A percentile compares a stretch with the other conserved stretches of the same genome.
Evolutionary conservation across 441 rosid genomes (phyloP).

Genomic region (Corymbia citriodora): DNA sequence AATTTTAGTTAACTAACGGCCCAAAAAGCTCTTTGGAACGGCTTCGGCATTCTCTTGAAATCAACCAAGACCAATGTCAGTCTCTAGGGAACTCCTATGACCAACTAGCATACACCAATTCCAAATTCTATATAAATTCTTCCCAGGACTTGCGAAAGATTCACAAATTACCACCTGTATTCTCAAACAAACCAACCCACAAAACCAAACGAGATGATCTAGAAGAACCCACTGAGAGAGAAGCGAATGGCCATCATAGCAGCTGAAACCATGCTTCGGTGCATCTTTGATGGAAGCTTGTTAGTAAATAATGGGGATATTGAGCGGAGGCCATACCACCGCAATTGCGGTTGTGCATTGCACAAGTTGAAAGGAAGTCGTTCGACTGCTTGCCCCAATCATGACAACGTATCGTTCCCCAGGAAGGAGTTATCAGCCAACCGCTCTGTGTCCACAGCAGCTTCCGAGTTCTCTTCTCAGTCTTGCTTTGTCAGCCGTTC

Average conservation of each 20-base stretch:
- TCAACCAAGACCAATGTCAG: background rate
- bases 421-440: background rate
- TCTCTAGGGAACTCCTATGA: background rate
- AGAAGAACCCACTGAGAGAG: background rate
- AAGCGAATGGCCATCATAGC: background rate
- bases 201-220: background rate
- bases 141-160: background rate
- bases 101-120: background rate
- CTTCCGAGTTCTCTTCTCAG: conserved; percentile 9
- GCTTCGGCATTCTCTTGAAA: background rate
- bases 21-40: background rate
- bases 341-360: background rate
- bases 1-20: background rate
- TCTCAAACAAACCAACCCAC: background rate
- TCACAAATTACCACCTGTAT: background rate
- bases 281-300: background rate
- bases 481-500: conserved; percentile 1
- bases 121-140: background rate
- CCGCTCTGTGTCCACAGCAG: background rate
- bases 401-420: background rate
- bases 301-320: background rate
- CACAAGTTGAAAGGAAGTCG: background rate
- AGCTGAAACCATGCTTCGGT: background rate
- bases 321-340: background rate
- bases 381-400: background rate